Percentiles rank a stretch among this genome's conserved stretches.
These are phyloP conservation scores for Cyberlindnera mississippiensis DNA, from an alignment of 805 yeast species.

Conservation along the genomic window DNA sequence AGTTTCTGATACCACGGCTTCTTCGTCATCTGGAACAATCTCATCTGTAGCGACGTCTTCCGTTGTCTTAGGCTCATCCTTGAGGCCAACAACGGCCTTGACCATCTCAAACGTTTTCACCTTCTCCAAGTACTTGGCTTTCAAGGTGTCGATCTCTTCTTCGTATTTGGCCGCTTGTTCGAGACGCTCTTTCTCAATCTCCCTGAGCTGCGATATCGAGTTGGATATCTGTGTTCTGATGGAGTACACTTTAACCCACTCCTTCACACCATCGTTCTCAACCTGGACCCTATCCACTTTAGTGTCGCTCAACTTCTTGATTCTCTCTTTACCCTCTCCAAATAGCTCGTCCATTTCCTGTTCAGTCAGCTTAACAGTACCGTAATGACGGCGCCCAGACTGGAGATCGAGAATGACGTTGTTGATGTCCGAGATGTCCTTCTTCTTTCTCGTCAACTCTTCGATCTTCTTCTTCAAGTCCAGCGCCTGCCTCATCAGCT, in stretches of 20 bases:
- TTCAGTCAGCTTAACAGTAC: constrained; percentile 5
- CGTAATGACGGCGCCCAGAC: background rate
- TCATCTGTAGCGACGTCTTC: background rate
- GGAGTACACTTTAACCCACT: background rate
- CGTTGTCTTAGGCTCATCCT: constrained; percentile 4
- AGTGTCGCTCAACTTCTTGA: too few species aligned
- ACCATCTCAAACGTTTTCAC: constrained; percentile 15
- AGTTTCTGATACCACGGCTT: constrained; percentile 1
- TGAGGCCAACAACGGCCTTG: constrained; percentile 12
- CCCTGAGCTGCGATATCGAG: background rate
- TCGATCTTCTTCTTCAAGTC: constrained; percentile 14
- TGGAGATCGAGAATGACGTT: constrained; percentile 5
- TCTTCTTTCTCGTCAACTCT: constrained; percentile 14
- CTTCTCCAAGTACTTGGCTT: constrained; percentile 11
- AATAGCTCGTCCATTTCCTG: constrained; percentile 13
- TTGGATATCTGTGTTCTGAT: constrained; percentile 2
- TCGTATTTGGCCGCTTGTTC: constrained; percentile 7
- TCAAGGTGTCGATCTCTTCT: constrained; percentile 9
- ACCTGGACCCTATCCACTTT: too few species aligned
- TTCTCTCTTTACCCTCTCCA: too few species aligned
- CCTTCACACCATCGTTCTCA: background rate
- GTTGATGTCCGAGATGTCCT: constrained; percentile 19
- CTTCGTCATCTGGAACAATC: constrained; percentile 3
- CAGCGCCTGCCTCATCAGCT: constrained; percentile 11
- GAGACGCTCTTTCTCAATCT: constrained; percentile 1